Evolutionary conservation across 2,329 filamentous ascomycete genomes (phyloP), one percentile per base, ranked within the genome.

Genomic region (Alternaria alternata): DNA sequence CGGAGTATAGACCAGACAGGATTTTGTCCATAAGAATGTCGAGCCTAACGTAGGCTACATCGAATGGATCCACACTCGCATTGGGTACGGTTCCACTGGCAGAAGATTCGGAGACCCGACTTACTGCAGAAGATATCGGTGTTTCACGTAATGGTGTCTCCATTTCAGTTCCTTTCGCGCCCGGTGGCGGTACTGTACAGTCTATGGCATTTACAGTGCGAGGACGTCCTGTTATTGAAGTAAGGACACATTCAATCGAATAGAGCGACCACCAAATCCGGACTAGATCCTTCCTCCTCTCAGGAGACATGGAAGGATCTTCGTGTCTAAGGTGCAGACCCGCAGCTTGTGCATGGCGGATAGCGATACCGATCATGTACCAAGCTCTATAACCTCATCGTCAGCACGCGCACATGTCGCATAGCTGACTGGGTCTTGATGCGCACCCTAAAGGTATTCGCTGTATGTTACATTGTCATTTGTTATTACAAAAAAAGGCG

Each of bases 211-310:
- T 57, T 20, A 79, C 69, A 7, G 71, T 64, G 20, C 70, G 71
- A 22, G 79, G 74, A 12, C 78, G 71, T 1, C 79, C 79, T 8
- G 73, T 75, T 36, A 80, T 73, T 3, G 73, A 62, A 20, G 74
- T 71, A 6, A 80, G 55, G 2, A 75, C 56, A 22, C 69, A 68
- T 57, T 81, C 79, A 20, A 78, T 47, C 2, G 69, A 70, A 41
- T 75, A 73, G 8, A 81, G 53, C 22, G 73, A 71, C 75, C 79
- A 79, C 79, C 79, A 81, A 18, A 75, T 68, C 20, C 71, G 70
- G 18, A 73, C 67, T 34, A 75, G 56, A 5, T 64, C 66, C 57
- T 79, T 77, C 58, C 69, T 76, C 22, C 67, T 58, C 11, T 61
- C 43, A 4, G 60, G 48, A 7, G 58, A 30, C 5, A 69, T 51